Evolutionary conservation across 345 rosid species (phyloP), one percentile per base, ranked within the genome.

Genomic region (Gossypium turneri): DNA sequence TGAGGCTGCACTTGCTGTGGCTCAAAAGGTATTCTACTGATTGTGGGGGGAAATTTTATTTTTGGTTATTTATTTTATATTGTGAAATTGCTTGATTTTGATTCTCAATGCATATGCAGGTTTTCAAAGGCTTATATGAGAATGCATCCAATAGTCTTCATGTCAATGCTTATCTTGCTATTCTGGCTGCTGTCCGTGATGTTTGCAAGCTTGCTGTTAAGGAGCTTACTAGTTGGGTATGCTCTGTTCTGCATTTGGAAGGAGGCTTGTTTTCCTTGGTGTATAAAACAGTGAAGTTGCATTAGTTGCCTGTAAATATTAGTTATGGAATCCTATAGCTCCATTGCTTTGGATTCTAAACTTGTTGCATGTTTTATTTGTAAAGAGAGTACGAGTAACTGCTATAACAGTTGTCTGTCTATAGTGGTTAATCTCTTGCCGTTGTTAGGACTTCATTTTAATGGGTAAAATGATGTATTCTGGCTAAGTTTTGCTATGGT

Each of bases 181-280:
- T 95, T 78, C 86, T 95, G 73, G 92, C 88, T 68, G 94, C 94
- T 62, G 85, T 95, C 80, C 94, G 97, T 78, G 99, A 93, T 85
- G 93, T 95, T 67, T 91, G 94, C 90, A 93, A 91, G 90, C 93
- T 87, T 72, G 96, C 92, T 20, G 93, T 91, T 48, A 95, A 91
- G 82, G 94, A 93, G 87, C 98, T 95, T 76, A 95, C 99, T 48
- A 90, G 97, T 75, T 93, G 98, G 99, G 99, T 95, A 95, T 79
- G 94, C 29, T 73, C 61, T 41, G 5, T 53, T 62, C 27, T 51
- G 34, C 51, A 47, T 48, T 16, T 50, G 9, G 59, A 69, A 69
- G 73, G 17, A 50, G 57, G 12, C 44, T 50, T 25, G 12, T 25
- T 48, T 67, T 25, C 20, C 43, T 67, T 67, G 55, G 55, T 22